Conservation (phyloP, 257 asterid genomes). For the Lycium barbarum region DNA sequence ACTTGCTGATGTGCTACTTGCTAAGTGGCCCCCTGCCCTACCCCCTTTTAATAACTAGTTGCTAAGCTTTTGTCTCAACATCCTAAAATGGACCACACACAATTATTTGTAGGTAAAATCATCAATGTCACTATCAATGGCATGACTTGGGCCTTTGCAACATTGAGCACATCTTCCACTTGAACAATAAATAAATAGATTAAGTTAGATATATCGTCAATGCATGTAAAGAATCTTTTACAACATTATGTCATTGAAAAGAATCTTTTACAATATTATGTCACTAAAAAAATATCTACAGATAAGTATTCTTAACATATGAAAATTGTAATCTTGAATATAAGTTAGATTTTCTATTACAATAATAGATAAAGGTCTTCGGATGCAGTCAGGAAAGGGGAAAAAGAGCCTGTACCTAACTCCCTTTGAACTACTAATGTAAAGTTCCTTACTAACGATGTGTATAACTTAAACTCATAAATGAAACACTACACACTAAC, state of each 20-base stretch:
- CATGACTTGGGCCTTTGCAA: neutral
- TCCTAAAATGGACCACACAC: slow-evolving; percentile 19
- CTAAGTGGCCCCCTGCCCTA: neutral
- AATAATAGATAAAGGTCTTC: too few species aligned
- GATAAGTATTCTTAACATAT: too few species aligned
- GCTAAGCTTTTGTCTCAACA: slow-evolving; percentile 18
- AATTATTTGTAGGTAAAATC: neutral
- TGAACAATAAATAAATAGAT: neutral
- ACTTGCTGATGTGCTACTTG: slow-evolving; percentile 16
- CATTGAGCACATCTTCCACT: neutral
- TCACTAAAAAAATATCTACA: too few species aligned
- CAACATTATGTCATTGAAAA: too few species aligned
- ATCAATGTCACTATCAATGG: neutral
- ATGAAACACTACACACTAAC: too few species aligned
- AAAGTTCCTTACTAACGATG: too few species aligned
- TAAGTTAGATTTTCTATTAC: too few species aligned
- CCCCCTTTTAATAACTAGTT: neutral
- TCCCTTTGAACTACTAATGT: neutral
- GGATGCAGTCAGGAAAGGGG: neutral
- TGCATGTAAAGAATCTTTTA: too few species aligned
- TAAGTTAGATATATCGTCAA: too few species aligned
- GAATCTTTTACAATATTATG: too few species aligned
- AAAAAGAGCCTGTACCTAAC: neutral
- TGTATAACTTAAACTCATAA: too few species aligned
- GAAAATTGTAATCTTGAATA: too few species aligned